Conservation (phyloP, 2,329 filamentous ascomycete genomes). For the Drechmeria coniospora region DNA sequence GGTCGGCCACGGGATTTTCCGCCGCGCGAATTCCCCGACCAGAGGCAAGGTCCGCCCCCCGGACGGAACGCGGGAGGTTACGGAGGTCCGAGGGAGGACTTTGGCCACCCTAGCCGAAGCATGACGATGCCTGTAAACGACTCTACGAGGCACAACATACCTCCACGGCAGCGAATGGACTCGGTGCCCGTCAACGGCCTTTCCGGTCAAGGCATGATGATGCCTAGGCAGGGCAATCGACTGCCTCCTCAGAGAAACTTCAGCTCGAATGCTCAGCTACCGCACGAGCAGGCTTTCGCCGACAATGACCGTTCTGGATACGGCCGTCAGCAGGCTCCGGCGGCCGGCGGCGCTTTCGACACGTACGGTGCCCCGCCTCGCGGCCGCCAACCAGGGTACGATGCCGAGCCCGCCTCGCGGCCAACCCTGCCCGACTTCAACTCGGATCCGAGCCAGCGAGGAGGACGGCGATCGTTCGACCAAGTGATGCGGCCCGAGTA, state of each 20-base stretch:
- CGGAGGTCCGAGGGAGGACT: conserved; percentile 20
- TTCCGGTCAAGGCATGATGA: conserved; percentile 26
- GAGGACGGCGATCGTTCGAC: conserved; percentile 33
- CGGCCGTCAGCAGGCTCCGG: conserved; percentile 17
- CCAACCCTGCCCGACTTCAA: conserved; percentile 27
- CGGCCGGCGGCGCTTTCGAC: conserved; percentile 38
- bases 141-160: conserved; percentile 21
- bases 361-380: conserved; percentile 32
- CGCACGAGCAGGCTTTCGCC: conserved; percentile 15
- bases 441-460: conserved; percentile 16
- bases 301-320: conserved; percentile 19
- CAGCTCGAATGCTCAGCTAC: conserved; percentile 22
- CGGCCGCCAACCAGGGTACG: conserved; percentile 12
- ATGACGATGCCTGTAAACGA: conserved; percentile 45
- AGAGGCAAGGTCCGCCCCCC: conserved; percentile 13
- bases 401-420: conserved; percentile 9
- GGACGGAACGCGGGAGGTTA: conserved; percentile 11
- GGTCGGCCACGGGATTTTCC: conserved; percentile 18
- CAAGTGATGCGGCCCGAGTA: conserved; percentile 26
- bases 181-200: conserved; percentile 31
- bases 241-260: conserved; percentile 38
- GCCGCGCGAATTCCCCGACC: conserved; percentile 13
- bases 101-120: conserved; percentile 38
- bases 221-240: conserved; percentile 31
- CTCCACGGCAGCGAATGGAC: conserved; percentile 22